These are phyloP conservation scores for Mucor circinelloides DNA, from an alignment of 371 early-diverging fungal species.

Conservation along the genomic window DNA sequence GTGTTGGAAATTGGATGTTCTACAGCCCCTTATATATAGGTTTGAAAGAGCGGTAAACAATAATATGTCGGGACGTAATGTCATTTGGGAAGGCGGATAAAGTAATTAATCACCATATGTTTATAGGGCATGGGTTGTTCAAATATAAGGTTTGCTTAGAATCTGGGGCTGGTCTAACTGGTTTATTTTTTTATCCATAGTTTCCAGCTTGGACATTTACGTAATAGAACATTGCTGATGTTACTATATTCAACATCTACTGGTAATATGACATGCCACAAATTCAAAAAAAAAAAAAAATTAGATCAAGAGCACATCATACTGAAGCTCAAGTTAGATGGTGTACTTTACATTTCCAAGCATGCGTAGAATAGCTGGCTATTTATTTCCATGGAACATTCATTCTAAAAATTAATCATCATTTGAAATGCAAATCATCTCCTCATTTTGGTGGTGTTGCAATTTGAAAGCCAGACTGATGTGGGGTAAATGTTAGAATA, in stretches of 20 bases:
- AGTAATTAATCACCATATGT: not conserved
- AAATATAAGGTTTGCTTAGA: not conserved
- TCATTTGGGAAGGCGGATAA: not conserved
- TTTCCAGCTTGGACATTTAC: not conserved
- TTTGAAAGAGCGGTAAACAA: not conserved
- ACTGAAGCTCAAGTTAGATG: no score
- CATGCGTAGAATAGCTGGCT: not conserved
- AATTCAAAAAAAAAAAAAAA: no score
- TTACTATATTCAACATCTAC: no score
- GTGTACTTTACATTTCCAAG: not conserved
- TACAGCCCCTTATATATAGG: not conserved
- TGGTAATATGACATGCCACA: no score
- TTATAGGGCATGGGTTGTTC: not conserved
- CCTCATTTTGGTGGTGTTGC: not conserved
- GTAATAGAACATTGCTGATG: not conserved
- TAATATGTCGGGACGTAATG: not conserved
- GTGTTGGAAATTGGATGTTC: not conserved
- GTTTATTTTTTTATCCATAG: not conserved
- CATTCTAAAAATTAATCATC: not conserved
- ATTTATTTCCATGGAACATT: not conserved
- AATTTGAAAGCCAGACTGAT: constrained; percentile 1
- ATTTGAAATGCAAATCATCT: not conserved
- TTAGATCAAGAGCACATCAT: no score
- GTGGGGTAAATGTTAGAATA: constrained; percentile 6
- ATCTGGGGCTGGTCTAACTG: not conserved